A percentile compares a stretch with the other conserved stretches of the same genome.
phyloP scores from a whole-genome alignment of 164 flowering plant genomes.

The Vitis amurensis region DNA sequence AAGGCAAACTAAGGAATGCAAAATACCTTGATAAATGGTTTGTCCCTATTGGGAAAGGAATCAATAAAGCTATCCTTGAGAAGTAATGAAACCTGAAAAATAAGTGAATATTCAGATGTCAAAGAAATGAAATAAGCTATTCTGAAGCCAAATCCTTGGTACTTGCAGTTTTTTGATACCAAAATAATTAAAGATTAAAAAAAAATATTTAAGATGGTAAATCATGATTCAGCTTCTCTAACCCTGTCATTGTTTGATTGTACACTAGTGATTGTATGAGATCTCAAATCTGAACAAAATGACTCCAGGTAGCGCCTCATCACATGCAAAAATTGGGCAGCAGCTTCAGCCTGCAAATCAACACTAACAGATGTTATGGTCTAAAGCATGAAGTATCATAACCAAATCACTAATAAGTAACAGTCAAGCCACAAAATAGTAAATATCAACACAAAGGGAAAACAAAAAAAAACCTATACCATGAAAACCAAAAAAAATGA shows the following conservation, averaged over 20 bases:
- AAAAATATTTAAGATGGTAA: background rate
- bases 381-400: no score
- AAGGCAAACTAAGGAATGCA: conserved; percentile 5
- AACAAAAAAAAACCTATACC: no score
- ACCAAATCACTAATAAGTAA: no score
- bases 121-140: background rate
- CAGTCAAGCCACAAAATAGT: no score
- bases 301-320: conserved; percentile 79
- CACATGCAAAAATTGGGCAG: conserved; percentile 60
- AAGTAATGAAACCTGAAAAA: conserved; percentile 83
- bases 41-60: conserved; percentile 74
- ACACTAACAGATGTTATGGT: background rate
- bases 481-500: no score
- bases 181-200: background rate
- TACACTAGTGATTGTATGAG: conserved; percentile 85
- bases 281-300: conserved; percentile 73
- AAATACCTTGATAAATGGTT: conserved; percentile 76
- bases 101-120: background rate
- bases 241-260: conserved; percentile 90
- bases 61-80: conserved; percentile 91
- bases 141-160: background rate
- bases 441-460: no score
- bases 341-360: conserved; percentile 70
- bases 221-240: conserved; percentile 7
- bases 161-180: no score